Percentiles rank a stretch among this genome's conserved stretches.
These are phyloP conservation scores for Aspergillus ostianus DNA, from an alignment of 495 filamentous ascomycete species.

Conservation along the genomic window DNA sequence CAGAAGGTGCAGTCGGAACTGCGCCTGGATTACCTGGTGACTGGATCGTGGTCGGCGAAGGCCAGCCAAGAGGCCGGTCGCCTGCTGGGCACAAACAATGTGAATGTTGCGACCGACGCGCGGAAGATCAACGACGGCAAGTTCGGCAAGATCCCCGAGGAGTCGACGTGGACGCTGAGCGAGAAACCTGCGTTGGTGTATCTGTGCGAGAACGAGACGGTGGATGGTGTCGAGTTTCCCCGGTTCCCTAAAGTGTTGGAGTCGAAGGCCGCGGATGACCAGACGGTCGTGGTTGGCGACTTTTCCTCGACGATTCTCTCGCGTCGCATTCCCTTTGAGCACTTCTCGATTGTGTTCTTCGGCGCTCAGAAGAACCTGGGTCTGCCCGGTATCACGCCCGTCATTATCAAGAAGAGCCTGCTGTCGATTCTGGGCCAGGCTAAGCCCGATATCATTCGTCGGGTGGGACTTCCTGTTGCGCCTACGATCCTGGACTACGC, in stretches of 20 bases:
- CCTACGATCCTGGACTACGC: constrained; percentile 78
- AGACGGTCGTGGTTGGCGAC: constrained; percentile 74
- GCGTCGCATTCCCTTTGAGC: constrained; percentile 63
- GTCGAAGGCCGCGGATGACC: constrained; percentile 47
- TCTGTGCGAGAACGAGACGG: constrained; percentile 84
- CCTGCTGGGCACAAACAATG: constrained; percentile 70
- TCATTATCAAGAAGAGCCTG: constrained; percentile 74
- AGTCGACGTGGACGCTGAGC: constrained; percentile 74
- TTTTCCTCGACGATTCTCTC: constrained; percentile 74
- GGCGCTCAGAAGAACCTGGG: constrained; percentile 82
- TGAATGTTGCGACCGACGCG: constrained; percentile 76
- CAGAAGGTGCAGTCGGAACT: constrained; percentile 64
- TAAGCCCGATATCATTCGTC: constrained; percentile 61
- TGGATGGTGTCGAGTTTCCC: constrained; percentile 91
- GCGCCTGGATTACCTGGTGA: constrained; percentile 85
- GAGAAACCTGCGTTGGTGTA: constrained; percentile 76
- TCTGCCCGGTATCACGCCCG: constrained; percentile 78
- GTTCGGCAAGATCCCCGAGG: constrained; percentile 78
- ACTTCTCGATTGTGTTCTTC: constrained; percentile 56
- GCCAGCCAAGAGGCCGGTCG: constrained; percentile 81
- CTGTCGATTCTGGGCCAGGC: constrained; percentile 59
- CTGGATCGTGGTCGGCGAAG: constrained; percentile 88
- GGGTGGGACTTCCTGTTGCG: constrained; percentile 68
- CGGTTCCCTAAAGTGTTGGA: constrained; percentile 65
- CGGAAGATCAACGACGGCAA: constrained; percentile 73